Base-by-base conservation (phyloP, 2,329 filamentous ascomycete species). In the Metarhizium album region DNA sequence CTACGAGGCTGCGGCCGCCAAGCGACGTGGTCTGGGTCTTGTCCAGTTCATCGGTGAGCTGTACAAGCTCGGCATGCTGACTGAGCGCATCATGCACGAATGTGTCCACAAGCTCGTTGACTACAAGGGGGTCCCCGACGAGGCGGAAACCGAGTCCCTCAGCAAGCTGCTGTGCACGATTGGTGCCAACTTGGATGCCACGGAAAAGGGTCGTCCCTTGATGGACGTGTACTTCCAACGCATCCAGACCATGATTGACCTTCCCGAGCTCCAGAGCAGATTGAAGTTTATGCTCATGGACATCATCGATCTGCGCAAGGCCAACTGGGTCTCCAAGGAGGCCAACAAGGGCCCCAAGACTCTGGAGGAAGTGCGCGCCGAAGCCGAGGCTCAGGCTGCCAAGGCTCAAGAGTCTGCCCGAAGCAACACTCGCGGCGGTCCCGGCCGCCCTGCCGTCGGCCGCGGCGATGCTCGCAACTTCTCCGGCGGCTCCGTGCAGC, bases 31-130 rank as follows among this genome's bases (percentile, higher is more conserved):
- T 72, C 86, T 98, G 57, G 93, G 93, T 84, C 81, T 98, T 22
- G 91, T 98, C 57, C 91, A 96, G 71, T 98, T 98, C 73, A 98
- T 98, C 65, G 93, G 93, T 74, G 93, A 98, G 72, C 82, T 98
- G 45, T 98, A 95, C 82, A 98, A 97, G 78, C 83, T 98, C 54
- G 84, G 86, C 67, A 98, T 98, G 93, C 80, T 98, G 69, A 98
- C 93, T 54, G 88, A 96, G 69, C 87, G 91, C 67, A 98, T 98
- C 72, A 98, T 98, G 93, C 91, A 98, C 74, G 89, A 96, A 71
- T 98, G 93, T 79, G 90, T 98, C 27, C 85, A 90, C 74, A 95
- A 95, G 71, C 80, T 98, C 56, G 87, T 98, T 58, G 91, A 98
- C 71, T 97, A 94, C 70, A 86, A 91, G 64, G 90, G 88, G 55